Percentiles rank a stretch among this genome's conserved stretches.
phyloP scores from a whole-genome alignment of 306 rosid species.

The Hippophae tibetana region DNA sequence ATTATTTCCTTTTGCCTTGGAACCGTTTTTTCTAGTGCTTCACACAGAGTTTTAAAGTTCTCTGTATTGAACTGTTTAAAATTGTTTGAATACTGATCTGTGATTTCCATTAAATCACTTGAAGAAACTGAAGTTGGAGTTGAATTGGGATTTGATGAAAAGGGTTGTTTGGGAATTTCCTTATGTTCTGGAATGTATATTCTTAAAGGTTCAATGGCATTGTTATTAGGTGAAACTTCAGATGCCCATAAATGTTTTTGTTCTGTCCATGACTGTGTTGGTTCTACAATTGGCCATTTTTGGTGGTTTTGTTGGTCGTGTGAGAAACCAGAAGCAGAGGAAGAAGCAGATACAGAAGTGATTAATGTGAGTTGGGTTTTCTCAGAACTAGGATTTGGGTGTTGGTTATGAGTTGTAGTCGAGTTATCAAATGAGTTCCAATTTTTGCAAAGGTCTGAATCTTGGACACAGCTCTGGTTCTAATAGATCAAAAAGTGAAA shows the following conservation, averaged over 20 bases:
- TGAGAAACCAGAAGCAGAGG: constrained; percentile 60
- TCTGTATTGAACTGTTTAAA: constrained; percentile 62
- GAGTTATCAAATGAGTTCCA: constrained; percentile 65
- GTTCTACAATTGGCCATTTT: constrained; percentile 12
- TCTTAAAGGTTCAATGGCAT: constrained; percentile 33
- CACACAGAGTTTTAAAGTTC: constrained; percentile 53
- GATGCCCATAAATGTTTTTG: constrained; percentile 35
- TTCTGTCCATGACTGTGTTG: constrained; percentile 18
- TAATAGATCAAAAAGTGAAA: constrained; percentile 13
- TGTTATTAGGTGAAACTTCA: constrained; percentile 17
- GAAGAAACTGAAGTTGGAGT: constrained; percentile 62
- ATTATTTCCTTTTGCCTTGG: constrained; percentile 74
- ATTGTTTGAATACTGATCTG: constrained; percentile 23
- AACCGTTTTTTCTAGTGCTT: constrained; percentile 58
- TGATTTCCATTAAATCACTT: constrained; percentile 59
- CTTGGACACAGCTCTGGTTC: constrained; percentile 48
- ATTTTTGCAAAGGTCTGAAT: constrained; percentile 61
- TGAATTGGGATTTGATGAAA: constrained; percentile 38
- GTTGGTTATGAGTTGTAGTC: constrained; percentile 49
- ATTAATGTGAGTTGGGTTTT: constrained; percentile 29
- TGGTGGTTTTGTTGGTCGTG: constrained; percentile 37
- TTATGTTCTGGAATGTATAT: constrained; percentile 36
- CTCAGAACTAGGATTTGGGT: constrained; percentile 37
- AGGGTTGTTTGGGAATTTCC: constrained; percentile 20
- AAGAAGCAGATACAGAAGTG: constrained; percentile 57